phyloP scores from a whole-genome alignment of 257 asterid genomes.

The Ocimum tenuiflorum region DNA sequence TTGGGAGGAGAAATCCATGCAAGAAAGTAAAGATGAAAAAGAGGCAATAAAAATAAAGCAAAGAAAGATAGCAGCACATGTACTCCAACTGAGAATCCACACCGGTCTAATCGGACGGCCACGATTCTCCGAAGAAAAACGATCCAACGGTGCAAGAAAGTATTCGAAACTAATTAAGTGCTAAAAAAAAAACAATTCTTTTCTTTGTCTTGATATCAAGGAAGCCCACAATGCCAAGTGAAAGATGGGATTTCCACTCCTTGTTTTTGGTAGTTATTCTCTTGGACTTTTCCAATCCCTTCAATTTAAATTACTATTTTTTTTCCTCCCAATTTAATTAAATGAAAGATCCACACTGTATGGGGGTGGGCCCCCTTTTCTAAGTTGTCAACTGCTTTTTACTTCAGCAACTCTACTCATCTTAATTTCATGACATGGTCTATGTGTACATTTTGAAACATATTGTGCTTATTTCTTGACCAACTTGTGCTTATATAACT shows the following conservation, averaged over 20 bases:
- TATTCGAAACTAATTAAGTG: conserved; percentile 15
- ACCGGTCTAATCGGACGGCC: conserved; percentile 22
- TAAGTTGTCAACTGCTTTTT: conserved; percentile 34
- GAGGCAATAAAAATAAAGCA: conserved; percentile 22
- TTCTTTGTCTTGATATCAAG: conserved; percentile 31
- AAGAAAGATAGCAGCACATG: conserved; percentile 31
- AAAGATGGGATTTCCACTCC: conserved; percentile 34
- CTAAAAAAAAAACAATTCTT: conserved; percentile 26
- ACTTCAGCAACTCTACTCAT: conserved; percentile 25
- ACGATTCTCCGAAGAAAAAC: background rate
- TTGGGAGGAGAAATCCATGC: conserved; percentile 38
- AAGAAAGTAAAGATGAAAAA: conserved; percentile 26
- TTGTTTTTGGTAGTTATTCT: conserved; percentile 31
- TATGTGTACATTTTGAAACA: conserved; percentile 1
- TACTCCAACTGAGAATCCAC: conserved; percentile 36
- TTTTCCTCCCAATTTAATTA: background rate
- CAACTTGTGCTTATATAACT: background rate
- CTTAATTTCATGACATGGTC: conserved; percentile 8
- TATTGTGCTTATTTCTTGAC: too few relatives aligned
- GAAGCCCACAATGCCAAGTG: conserved; percentile 34
- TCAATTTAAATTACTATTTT: conserved; percentile 4
- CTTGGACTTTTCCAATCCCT: conserved; percentile 28
- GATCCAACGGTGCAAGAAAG: conserved; percentile 18
- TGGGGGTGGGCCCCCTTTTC: conserved; percentile 31
- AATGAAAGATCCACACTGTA: conserved; percentile 35